Evolutionary conservation across 2,329 filamentous ascomycete genomes (phyloP), one percentile per base, ranked within the genome.

Genomic region (Hypoxylon sp.): DNA sequence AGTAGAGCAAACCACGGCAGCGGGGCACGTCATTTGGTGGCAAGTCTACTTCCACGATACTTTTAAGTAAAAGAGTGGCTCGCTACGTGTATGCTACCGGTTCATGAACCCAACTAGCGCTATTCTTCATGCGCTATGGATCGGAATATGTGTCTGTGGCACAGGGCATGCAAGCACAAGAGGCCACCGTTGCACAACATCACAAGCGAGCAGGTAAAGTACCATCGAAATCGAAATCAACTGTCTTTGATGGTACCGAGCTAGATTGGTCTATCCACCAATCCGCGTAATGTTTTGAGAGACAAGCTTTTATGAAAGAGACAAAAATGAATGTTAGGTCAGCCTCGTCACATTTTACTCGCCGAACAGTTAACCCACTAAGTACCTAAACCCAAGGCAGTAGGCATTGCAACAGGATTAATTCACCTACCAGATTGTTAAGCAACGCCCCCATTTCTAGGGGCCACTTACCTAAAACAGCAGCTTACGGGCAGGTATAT

Each of bases 101-200:
- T 67, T 67, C 50, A 57, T 48, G 55, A 60, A 54, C 59, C 52
- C 17, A 44, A 68, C 62, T 70, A 63, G 67, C 59, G 58, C 60
- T 63, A 51, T 51, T 54, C 58, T 47, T 59, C 13, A 69, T 59
- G 37, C 44, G 63, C 65, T 31, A 69, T 69, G 66, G 59, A 64
- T 64, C 66, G 61, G 59, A 64, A 67, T 68, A 63, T 63, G 59
- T 63, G 69, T 53, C 59, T 62, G 71, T 68, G 57, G 58, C 52
- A 71, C 69, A 60, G 61, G 63, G 46, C 31, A 65, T 42, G 59
- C 55, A 55, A 65, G 53, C 68, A 67, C 52, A 54, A 62, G 17
- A 52, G 57, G 61, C 63, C 54, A 70, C 47, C 39, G 69, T 73
- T 63, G 53, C 71, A 73, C 71, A 58, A 47, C 71, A 60, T 66